A percentile compares a stretch with the other conserved stretches of the same genome.
These are phyloP conservation scores for Aspergillus heteromorphus DNA, from an alignment of 495 filamentous ascomycete species.

Conservation along the genomic window DNA sequence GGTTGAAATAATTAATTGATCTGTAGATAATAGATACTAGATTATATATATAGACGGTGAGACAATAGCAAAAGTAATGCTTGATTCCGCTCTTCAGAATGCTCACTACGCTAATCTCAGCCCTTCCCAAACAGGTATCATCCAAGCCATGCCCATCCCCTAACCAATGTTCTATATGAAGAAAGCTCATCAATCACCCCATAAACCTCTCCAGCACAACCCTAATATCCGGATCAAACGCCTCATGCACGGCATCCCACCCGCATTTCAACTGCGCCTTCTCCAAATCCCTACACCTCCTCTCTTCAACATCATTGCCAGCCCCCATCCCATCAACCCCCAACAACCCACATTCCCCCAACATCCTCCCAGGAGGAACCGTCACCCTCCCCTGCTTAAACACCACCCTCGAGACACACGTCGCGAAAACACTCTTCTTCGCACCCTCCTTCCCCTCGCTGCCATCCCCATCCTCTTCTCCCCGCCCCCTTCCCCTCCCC, in stretches of 20 bases:
- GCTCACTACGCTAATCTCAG: too few relatives aligned
- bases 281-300: constrained; percentile 4
- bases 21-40: neutral
- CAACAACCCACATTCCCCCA: neutral
- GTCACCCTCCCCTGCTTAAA: constrained; percentile 72
- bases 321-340: neutral
- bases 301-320: constrained; percentile 2
- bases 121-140: too few relatives aligned
- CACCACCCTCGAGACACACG: constrained; percentile 67
- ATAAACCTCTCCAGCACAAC: constrained; percentile 4
- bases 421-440: constrained; percentile 33
- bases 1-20: neutral
- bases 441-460: neutral
- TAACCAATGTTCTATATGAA: too few relatives aligned
- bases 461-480: neutral
- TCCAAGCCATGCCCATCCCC: too few relatives aligned
- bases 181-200: neutral
- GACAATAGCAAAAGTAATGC: too few relatives aligned
- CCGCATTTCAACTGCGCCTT: constrained; percentile 8
- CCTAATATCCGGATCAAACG: constrained; percentile 5
- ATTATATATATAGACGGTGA: neutral
- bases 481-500: constrained; percentile 26
- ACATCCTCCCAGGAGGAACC: neutral
- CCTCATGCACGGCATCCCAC: constrained; percentile 10
- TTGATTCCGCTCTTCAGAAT: too few relatives aligned